Evolutionary conservation across 1,139 yeast genomes (phyloP), one percentile per base, ranked within the genome.

Genomic region (Debaryomyces subglobosus): DNA sequence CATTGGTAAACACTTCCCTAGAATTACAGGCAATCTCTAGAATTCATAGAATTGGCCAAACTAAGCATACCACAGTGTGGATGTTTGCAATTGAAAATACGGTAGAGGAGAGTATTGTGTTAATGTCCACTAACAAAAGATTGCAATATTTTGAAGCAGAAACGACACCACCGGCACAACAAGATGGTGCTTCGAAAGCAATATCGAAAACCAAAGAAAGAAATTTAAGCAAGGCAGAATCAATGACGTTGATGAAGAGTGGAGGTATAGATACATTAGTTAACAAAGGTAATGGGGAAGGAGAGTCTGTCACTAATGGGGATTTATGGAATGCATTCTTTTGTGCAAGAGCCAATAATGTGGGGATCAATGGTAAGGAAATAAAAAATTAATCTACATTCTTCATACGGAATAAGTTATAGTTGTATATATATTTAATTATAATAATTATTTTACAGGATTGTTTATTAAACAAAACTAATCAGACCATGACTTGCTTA

Each of bases 1-100:
- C 98, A 0, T 75, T 94, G 52, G 86, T 92, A n/a, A 91, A 90
- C 60, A 83, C 91, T 0, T 86, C 96, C 1, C 74, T 91, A 45
- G 98, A 94, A 59, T 65, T 88, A 20, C 99, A 94, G 61, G 97
- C 98, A 0, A 86, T 92, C 48, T 89, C 96, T 39, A 79, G 99
- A 55, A 85, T 94, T 40, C 97, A 92, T 62, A 72, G 99, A 53
- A 92, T 94, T 61, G 99, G 99, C 0, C 99, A 94, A 64, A 80
- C 77, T 3, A 72, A 76, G 37, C 82, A 80, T 15, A 94, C 98
- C 0, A 86, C 85, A 2, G 96, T 94, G 2, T 92, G 97, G 96
- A 85, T 88, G 80, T 90, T 92, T 70, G 85, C 89, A 29, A 86
- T 91, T 48, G 82, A 80, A 50, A 85, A 86, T 41, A 84, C 96